Evolutionary conservation across 2,329 filamentous ascomycete genomes (phyloP), one percentile per base, ranked within the genome.

Genomic region (Ascochyta lentis): DNA sequence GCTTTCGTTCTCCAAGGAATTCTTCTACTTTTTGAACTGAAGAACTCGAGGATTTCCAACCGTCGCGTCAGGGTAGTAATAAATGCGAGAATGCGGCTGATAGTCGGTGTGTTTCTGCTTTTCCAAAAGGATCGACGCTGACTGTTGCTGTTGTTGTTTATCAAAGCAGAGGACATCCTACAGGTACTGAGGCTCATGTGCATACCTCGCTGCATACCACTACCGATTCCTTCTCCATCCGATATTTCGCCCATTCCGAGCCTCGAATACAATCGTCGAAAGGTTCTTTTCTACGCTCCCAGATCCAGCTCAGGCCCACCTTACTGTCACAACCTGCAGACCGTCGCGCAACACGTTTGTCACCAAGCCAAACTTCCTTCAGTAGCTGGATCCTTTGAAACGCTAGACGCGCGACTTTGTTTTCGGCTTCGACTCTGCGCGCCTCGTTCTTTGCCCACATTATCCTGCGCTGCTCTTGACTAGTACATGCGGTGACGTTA

Each of bases 371-470:
- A 27, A 50, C 47, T 33, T 63, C 64, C 13, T 35, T 24, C 26
- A 66, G 33, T 6, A 40, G n/a, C 6, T 19, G 33, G 4, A 63
- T 56, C 1, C n/a, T 43, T 4, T 24, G 45, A n/a, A 66, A 66
- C 0, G 58, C 63, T 7, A 50, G 24, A 10, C 61, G 37, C 23
- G 31, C 64, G 24, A 66, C 58, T 1, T 41, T 27, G n/a, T 66
- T 65, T 43, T 65, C 64, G 1, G 49, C 56, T 7, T 49, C 49
- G 1, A 66, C 64, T 26, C 64, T 46, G 13, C 45, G 27, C 0
- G 27, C 35, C 41, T 66, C 64, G 22, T 59, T 61, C 10, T 55
- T 49, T 10, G 34, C 16, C 64, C 61, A 66, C 19, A 66, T 33
- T 10, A 15, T 35, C 19, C 52, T 54, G 24, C 55, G 52, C 16